Conservation (phyloP, 169 alveolate genomes). For the Plasmodium gaboni region DNA sequence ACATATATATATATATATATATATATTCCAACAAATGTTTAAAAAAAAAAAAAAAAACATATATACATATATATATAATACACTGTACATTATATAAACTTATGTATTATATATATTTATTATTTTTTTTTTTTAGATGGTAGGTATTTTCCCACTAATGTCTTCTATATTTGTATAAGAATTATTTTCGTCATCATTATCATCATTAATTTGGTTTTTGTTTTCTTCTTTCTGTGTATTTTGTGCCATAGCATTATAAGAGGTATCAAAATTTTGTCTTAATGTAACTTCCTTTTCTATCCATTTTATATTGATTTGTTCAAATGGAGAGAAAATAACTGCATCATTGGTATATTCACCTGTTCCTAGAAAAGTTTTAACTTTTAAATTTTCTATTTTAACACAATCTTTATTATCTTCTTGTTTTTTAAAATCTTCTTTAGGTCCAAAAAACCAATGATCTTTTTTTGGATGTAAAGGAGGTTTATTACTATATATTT, state of each 20-base stretch:
- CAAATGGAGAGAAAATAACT: slow-evolving; percentile 87
- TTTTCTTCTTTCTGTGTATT: not conserved
- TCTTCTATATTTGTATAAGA: slow-evolving; percentile 22
- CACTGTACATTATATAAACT: too few species aligned
- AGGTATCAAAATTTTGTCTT: slow-evolving; percentile 77
- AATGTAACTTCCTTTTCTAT: slow-evolving; percentile 87
- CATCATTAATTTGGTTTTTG: slow-evolving; percentile 17
- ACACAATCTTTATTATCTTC: slow-evolving; percentile 78
- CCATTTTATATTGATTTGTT: slow-evolving; percentile 87
- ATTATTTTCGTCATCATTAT: slow-evolving; percentile 37
- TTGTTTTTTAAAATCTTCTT: slow-evolving; percentile 73
- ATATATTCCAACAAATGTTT: too few species aligned
- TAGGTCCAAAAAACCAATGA: slow-evolving; percentile 89
- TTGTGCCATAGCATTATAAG: not conserved
- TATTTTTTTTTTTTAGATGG: too few species aligned
- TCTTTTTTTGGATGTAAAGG: slow-evolving; percentile 91
- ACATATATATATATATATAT: too few species aligned
- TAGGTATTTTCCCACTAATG: not conserved
- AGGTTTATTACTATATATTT: slow-evolving; percentile 88
- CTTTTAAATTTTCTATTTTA: slow-evolving; percentile 81
- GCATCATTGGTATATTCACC: slow-evolving; percentile 92
- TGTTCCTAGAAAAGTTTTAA: slow-evolving; percentile 88
- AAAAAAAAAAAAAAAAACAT: too few species aligned
- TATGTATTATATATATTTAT: not conserved
- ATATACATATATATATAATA: too few species aligned